Evolutionary conservation across 768 basidiomycete species (phyloP), one percentile per base, ranked within the genome.

Genomic region (Cyclocybe aegerita): DNA sequence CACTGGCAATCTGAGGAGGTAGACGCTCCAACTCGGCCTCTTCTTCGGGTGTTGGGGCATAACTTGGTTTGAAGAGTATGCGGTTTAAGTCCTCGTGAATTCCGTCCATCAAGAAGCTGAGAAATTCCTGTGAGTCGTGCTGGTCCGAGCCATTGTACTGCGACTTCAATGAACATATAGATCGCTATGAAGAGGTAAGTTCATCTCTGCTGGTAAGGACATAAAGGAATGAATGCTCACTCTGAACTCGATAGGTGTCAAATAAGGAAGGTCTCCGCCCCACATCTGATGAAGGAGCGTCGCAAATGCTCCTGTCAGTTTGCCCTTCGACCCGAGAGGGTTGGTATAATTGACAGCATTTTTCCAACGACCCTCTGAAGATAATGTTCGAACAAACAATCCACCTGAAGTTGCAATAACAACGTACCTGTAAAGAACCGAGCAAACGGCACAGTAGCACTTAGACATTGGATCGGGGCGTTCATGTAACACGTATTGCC

Each of bases 401-500:
- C 35, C 15, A 7, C n/a, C 57, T 47, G 32, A 65, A 46, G 36
- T 45, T 46, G 43, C 23, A 37, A 11, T 15, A 48, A 44, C 43
- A 15, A 53, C 82, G 34, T 63, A 94, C 93, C 88, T 4, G 85
- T 86, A 61, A 99, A 98, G 72, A 95, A 98, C 47, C 85, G 79
- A 30, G 94, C 83, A 67, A 99, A 96, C 0, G 96, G 96, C 6
- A 90, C 83, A 0, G 96, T 97, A 0, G 95, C 95, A 64, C 87
- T 93, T 63, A 99, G 73, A 66, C 97, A 99, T 68, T 99, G 97
- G 11, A 99, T 82, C 5, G 93, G 94, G 30, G 97, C 91, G 66
- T 98, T 98, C 93, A 98, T 98, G 65, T 98, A 99, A 67, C 97
- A 99, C 7, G 97, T 99, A 66, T 98, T 98, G 12, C 90, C 87